Conservation (phyloP, 495 filamentous ascomycete genomes). For the Pyrenula massariospora region DNA sequence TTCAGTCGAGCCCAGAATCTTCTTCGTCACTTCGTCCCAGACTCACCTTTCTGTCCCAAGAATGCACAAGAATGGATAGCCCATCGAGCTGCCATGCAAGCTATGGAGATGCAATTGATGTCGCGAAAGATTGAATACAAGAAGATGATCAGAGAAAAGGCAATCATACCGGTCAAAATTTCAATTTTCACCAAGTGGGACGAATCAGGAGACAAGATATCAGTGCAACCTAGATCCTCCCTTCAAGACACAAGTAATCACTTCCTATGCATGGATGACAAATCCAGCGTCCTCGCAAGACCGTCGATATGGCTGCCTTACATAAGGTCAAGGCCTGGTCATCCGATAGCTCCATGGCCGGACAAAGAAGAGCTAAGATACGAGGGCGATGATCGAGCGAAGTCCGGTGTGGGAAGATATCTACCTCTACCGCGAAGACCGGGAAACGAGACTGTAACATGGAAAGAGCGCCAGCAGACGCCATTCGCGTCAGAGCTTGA, state of each 20-base stretch:
- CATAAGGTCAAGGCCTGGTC: slow-evolving; percentile 1
- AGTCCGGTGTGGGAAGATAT: slow-evolving; percentile 15
- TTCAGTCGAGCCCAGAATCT: slow-evolving; percentile 8
- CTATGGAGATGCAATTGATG: not conserved
- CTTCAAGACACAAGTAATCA: not conserved
- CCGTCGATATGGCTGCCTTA: slow-evolving; percentile 13
- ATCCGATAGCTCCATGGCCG: slow-evolving; percentile 15
- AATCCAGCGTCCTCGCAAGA: slow-evolving; percentile 8
- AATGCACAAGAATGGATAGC: slow-evolving; percentile 12
- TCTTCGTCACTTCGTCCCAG: slow-evolving; percentile 9
- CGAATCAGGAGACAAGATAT: not conserved
- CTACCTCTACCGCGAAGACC: slow-evolving; percentile 16
- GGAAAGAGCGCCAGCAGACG: slow-evolving; percentile 6
- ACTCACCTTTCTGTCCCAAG: slow-evolving; percentile 12
- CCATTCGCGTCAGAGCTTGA: not conserved
- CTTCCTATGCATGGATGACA: slow-evolving; percentile 6
- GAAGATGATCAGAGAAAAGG: not conserved
- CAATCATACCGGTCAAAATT: slow-evolving; percentile 1
- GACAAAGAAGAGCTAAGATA: slow-evolving; percentile 15
- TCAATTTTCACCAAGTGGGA: slow-evolving; percentile 6
- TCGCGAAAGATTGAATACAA: not conserved
- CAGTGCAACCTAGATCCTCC: not conserved
- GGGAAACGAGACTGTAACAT: slow-evolving; percentile 17
- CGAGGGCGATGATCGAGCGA: slow-evolving; percentile 18
- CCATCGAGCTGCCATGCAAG: slow-evolving; percentile 3